Base-by-base conservation (phyloP, 805 yeast genomes). In the Lipomyces sp. region DNA sequence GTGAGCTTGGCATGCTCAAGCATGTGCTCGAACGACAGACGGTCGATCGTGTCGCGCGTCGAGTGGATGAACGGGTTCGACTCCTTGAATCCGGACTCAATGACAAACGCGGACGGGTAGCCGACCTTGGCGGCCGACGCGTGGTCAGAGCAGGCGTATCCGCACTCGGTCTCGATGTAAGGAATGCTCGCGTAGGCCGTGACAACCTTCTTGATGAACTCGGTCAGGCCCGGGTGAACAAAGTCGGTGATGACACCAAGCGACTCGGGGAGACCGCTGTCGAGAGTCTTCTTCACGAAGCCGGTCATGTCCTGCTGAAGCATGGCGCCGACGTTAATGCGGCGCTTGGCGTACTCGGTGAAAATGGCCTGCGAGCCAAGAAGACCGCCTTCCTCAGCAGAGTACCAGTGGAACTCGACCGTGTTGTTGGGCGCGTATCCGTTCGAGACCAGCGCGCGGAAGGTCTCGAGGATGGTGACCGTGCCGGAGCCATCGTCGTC, bases 301-400 rank as follows among this genome's bases (percentile, higher is more conserved):
- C 96, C 96, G 2, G 95, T 85, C 95, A 90, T 90, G 66, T 91
- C 98, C 66, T 88, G 95, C 68, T 91, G 96, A 35, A 91, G 72
- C 93, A 89, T 84, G 4, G 90, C 89, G 28, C 81, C 77, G 21
- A 91, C 88, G 6, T 75, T 70, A 41, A 69, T 70, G 28, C 72
- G 70, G n/a, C 71, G 61, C 16, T 65, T 60, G 10, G 70, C 64
- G 63, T 85, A 85, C 23, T 70, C 66, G 8, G 77, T 68, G 66
- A 86, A 86, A 10, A 91, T 78, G 55, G 86, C 95, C 57, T 80
- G 75, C 3, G 96, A 87, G 1, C 98, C 98, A 46, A 86, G 72
- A 49, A 87, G 71, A 0, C 96, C 97, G 53, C 87, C 89, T 74
- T 91, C 98, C 71, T 91, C 98, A 1, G 95, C 98, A 24, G 95